A percentile compares a stretch with the other conserved stretches of the same genome.
These are phyloP conservation scores for Globisporangium echinulatum DNA, from an alignment of 352 stramenopile species.

Conservation along the genomic window DNA sequence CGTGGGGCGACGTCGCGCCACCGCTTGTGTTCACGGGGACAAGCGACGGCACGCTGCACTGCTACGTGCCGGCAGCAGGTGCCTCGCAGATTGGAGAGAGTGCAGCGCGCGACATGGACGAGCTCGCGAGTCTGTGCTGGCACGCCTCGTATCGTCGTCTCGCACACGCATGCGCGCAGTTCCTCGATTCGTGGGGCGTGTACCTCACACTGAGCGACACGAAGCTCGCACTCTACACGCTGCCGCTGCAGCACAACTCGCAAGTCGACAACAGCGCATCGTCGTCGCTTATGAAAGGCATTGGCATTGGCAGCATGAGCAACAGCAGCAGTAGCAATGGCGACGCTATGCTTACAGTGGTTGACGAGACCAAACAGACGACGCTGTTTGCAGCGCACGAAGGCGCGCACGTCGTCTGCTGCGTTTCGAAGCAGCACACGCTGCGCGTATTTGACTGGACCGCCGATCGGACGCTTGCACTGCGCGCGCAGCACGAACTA, in stretches of 20 bases:
- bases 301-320: constrained; percentile 5
- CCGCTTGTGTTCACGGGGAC: constrained; percentile 52
- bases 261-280: constrained; percentile 23
- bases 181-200: constrained; percentile 70
- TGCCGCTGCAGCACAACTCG: constrained; percentile 52
- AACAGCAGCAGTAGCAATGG: constrained; percentile 2
- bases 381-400: constrained; percentile 52
- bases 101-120: background rate
- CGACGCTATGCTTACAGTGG: constrained; percentile 17
- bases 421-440: constrained; percentile 53
- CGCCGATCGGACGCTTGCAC: constrained; percentile 35
- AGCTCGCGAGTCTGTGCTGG: constrained; percentile 27
- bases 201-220: constrained; percentile 48
- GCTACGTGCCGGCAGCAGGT: constrained; percentile 30
- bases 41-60: constrained; percentile 52
- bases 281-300: constrained; percentile 12
- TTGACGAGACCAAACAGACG: constrained; percentile 62
- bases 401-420: constrained; percentile 36
- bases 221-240: constrained; percentile 49
- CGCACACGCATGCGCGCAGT: constrained; percentile 38
- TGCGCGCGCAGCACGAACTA: constrained; percentile 59
- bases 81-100: background rate
- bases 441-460: constrained; percentile 78
- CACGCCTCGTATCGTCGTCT: constrained; percentile 59
- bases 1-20: constrained; percentile 24